Percentiles rank a stretch among this genome's conserved stretches.
Evolutionary conservation across 257 asterid species (phyloP).

Genomic region (Nicotiana attenuata): DNA sequence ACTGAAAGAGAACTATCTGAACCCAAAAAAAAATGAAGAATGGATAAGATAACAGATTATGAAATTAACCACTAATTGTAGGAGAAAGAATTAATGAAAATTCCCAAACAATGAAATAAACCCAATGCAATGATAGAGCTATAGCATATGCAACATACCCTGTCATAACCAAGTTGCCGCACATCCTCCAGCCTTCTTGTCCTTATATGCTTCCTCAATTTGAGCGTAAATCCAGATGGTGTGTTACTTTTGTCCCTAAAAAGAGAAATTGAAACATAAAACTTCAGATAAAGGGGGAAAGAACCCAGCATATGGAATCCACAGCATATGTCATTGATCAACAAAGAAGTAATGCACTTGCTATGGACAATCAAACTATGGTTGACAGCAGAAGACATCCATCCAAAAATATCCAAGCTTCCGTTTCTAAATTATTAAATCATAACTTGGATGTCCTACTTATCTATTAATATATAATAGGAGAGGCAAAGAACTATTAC

Average conservation of each 20-base stretch:
- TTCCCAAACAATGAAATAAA: constrained; percentile 7
- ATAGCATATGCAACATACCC: constrained; percentile 42
- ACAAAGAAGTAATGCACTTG: neutral
- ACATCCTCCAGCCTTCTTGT: constrained; percentile 98
- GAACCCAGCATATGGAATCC: neutral
- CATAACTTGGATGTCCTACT: neutral
- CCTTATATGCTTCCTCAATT: constrained; percentile 90
- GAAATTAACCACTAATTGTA: neutral
- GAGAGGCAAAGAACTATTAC: too few species aligned
- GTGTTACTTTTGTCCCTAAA: constrained; percentile 95
- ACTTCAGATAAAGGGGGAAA: neutral
- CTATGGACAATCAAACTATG: neutral
- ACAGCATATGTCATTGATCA: neutral
- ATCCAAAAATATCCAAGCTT: neutral
- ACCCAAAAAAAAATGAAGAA: neutral
- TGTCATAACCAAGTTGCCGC: constrained; percentile 95
- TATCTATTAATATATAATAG: neutral
- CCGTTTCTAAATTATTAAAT: neutral
- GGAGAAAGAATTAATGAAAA: neutral
- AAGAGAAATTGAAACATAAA: neutral
- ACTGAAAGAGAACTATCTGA: constrained; percentile 89
- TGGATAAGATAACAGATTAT: neutral
- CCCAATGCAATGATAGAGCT: constrained; percentile 4
- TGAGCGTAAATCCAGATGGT: constrained; percentile 94
- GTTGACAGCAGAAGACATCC: neutral